Base-by-base conservation (phyloP, 768 basidiomycete species). In the Ephemerocybe angulata region DNA sequence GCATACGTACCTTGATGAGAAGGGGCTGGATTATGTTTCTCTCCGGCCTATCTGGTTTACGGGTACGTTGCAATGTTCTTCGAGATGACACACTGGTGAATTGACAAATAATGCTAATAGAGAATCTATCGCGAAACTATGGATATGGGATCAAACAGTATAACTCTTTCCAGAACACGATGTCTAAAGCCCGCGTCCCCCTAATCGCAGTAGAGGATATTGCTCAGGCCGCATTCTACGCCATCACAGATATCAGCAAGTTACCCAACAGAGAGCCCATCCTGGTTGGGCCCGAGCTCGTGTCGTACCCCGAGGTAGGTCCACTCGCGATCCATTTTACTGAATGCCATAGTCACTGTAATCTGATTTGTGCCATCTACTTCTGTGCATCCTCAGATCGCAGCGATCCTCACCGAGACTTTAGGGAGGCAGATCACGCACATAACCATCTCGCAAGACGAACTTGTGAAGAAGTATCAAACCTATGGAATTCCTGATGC, bases 11-110 rank as follows among this genome's bases (percentile, higher is more conserved):
- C 53, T 67, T 22, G 49, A 49, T 35, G 37, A 41, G 25, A 24
- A 56, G 40, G 56, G 56, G 1, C 57, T 63, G 7, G 64, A 67
- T 27, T 67, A 63, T 41, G 61, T 58, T 30, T 58, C 57, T 24
- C 54, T 68, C 1, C 57, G 64, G 4, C 67, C 67, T 8, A 63
- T 63, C 22, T 67, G 63, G 64, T 68, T 68, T 51, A 54, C 60
- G 11, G 62, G 66, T 66, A 40, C 11, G 60, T 37, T 63, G 22
- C 37, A 43, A 8, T 31, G 28, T 11, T 3, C 47, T 22, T 47
- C 7, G 10, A 13, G 25, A 4, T 58, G 63, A 11, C 4, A 12
- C 3, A 19, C 6, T 54, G 3, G 11, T n/a, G 24, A 25, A 11
- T 35, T 51, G 19, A 35, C 19, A 21, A 51, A 25, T 10, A 1